Conservation (phyloP, 805 yeast genomes). For the Metschnikowia peoriensis region DNA sequence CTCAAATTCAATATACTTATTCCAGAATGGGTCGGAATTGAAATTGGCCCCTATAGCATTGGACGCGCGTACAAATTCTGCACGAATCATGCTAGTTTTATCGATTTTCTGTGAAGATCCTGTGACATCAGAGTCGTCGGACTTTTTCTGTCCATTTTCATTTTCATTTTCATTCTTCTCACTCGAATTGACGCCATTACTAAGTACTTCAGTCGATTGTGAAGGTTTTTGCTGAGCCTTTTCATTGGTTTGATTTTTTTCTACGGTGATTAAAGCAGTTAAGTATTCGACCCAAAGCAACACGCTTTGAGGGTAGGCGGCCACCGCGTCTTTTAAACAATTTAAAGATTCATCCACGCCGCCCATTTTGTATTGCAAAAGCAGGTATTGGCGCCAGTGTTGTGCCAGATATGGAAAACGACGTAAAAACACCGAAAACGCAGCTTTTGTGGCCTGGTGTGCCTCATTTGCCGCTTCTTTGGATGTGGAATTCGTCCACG, state of each 20-base stretch:
- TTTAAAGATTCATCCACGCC: conserved; percentile 52
- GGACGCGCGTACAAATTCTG: conserved; percentile 49
- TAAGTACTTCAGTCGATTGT: conserved; percentile 24
- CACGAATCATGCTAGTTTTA: conserved; percentile 26
- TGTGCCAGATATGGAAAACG: conserved; percentile 58
- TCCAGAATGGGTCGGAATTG: conserved; percentile 82
- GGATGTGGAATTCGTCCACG: conserved; percentile 14
- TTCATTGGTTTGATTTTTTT: neutral
- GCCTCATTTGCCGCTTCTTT: conserved; percentile 1
- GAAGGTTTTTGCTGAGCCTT: neutral
- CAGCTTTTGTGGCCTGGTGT: conserved; percentile 3
- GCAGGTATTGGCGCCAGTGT: conserved; percentile 63
- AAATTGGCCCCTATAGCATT: conserved; percentile 65
- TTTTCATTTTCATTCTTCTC: conserved; percentile 31
- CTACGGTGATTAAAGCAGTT: conserved; percentile 38
- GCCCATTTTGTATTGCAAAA: conserved; percentile 53
- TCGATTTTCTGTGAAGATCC: neutral
- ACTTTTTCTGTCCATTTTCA: conserved; percentile 13
- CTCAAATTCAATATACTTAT: conserved; percentile 59
- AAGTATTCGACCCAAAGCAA: conserved; percentile 70
- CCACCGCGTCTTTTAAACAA: conserved; percentile 38
- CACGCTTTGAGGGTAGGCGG: conserved; percentile 54
- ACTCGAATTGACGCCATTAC: conserved; percentile 22
- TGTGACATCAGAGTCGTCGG: neutral
- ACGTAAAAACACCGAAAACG: conserved; percentile 30